Evolutionary conservation across 2,329 filamentous ascomycete genomes (phyloP), one percentile per base, ranked within the genome.

Genomic region (Colletotrichum theobromicola): DNA sequence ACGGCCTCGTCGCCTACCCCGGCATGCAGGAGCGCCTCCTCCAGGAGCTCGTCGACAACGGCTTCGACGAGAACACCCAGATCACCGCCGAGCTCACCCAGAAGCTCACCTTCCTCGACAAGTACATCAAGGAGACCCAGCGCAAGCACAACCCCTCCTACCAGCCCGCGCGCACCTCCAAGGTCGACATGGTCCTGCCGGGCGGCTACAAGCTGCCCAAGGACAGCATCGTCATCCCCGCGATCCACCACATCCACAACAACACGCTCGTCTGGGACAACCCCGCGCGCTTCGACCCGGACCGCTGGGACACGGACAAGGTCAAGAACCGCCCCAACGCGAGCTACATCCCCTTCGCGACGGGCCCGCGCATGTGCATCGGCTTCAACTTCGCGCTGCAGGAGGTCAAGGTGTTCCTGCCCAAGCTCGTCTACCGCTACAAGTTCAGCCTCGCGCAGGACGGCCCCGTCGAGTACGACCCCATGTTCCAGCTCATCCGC

Each of bases 341-440:
- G 2, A 83, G 88, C 0, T 93, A 92, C 77, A 83, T 89, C 5
- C 91, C 91, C 0, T 93, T 93, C 76, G 90, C 88, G 0, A 83
- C 86, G 0, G 91, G 91, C 0, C 87, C 85, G 0, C 84, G 91
- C 2, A 88, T 87, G 82, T 93, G 91, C 75, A 90, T 93, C 70
- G 91, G 91, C 0, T 92, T 92, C 85, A 93, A 92, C 81, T 92
- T 93, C 80, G 91, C 90, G 0, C 82, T 93, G 8, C 86, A 88
- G 73, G 90, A 93, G 80, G 85, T 92, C 73, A 92, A 92, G 83
- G 84, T 91, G 5, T 87, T 91, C 77, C 50, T 93, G 76, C 84
- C 87, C 2, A 90, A 92, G 83, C 81, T 93, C 46, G 81, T 93
- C 3, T 92, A 87, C 72, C 84, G 91, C 9, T 93, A 93, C 79